Evolutionary conservation across 2,329 filamentous ascomycete genomes (phyloP).

Genomic region (Torrubiella hemipterigena): DNA sequence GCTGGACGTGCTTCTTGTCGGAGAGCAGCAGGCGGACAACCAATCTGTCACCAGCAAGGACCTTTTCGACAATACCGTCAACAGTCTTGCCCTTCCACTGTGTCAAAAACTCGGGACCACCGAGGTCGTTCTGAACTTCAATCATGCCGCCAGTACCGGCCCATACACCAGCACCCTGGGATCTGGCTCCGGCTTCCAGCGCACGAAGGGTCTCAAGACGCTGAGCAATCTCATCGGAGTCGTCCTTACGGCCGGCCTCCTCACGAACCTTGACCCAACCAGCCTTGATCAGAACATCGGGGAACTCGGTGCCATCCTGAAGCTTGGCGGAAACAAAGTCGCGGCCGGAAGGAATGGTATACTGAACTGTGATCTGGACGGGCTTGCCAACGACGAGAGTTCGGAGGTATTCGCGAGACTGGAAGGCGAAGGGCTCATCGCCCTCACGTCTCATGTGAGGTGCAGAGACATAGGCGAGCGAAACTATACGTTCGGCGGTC

Average conservation of each 20-base stretch:
- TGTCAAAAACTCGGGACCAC: slow-evolving; percentile 67
- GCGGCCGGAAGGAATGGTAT: slow-evolving; percentile 75
- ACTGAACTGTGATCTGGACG: slow-evolving; percentile 73
- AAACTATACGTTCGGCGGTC: slow-evolving; percentile 72
- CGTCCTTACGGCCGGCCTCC: slow-evolving; percentile 85
- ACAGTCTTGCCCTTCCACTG: slow-evolving; percentile 77
- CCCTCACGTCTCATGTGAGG: slow-evolving; percentile 79
- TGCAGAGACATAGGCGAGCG: slow-evolving; percentile 83
- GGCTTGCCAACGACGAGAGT: slow-evolving; percentile 75
- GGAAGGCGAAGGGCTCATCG: slow-evolving; percentile 86
- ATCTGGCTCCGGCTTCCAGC: slow-evolving; percentile 66
- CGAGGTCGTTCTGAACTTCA: slow-evolving; percentile 70
- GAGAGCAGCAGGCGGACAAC: slow-evolving; percentile 71
- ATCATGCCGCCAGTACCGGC: slow-evolving; percentile 53
- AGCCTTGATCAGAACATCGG: slow-evolving; percentile 73
- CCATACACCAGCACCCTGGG: slow-evolving; percentile 74
- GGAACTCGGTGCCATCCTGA: slow-evolving; percentile 63
- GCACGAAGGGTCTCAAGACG: slow-evolving; percentile 67
- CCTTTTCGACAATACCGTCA: slow-evolving; percentile 78
- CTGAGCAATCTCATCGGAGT: slow-evolving; percentile 60
- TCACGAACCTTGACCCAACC: slow-evolving; percentile 92
- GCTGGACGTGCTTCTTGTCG: slow-evolving; percentile 77
- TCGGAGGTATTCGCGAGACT: slow-evolving; percentile 87
- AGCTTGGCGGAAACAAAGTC: slow-evolving; percentile 79
- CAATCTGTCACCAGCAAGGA: slow-evolving; percentile 82